Evolutionary conservation across 2,329 filamentous ascomycete species (phyloP), one percentile per base, ranked within the genome.

Genomic region (Nothophaeocryptopus gaeumannii): DNA sequence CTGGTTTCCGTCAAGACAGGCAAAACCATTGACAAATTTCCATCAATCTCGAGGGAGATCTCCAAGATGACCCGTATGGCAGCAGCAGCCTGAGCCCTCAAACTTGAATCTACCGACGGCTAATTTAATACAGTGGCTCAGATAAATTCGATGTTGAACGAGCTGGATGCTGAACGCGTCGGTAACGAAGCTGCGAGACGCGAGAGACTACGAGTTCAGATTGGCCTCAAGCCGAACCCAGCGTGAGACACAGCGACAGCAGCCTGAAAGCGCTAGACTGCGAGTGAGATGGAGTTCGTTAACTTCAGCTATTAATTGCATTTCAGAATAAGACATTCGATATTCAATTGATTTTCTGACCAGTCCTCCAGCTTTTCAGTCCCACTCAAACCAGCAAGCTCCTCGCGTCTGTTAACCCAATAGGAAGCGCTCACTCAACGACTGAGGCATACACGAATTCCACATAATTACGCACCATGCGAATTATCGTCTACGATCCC

Each of bases 11-110:
- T 68, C 13, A 67, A 66, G 59, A 66, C 59, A 2, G 58, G 60
- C 44, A 63, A 62, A 38, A 45, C 62, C 1, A 51, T 67, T 12
- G 64, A 66, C 14, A 63, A 60, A 44, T 67, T 67, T 39, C 64
- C 64, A 8, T 54, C 55, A 5, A 65, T 64, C 12, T 50, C 59
- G n/a, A 61, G 63, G 31, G 62, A 60, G 11, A 59, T 67, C 34
- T 50, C 42, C 5, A 67, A 65, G 51, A 47, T 66, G 40, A 59
- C 55, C 10, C 56, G 65, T 67, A 35, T 45, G 61, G 7, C 7
- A 26, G 20, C 20, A 26, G 20, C 20, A 26, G 20, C 20, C 7
- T 7, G 4, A 26, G 20, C 7, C 20, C 58, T 1, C 26, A 14
- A 37, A 12, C 11, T 2, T 26, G 5, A 39, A n/a, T 34, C 10